Evolutionary conservation across 148 eudicot genomes (phyloP), one percentile per base, ranked within the genome.

Genomic region (Rhododendron ferrugineum): DNA sequence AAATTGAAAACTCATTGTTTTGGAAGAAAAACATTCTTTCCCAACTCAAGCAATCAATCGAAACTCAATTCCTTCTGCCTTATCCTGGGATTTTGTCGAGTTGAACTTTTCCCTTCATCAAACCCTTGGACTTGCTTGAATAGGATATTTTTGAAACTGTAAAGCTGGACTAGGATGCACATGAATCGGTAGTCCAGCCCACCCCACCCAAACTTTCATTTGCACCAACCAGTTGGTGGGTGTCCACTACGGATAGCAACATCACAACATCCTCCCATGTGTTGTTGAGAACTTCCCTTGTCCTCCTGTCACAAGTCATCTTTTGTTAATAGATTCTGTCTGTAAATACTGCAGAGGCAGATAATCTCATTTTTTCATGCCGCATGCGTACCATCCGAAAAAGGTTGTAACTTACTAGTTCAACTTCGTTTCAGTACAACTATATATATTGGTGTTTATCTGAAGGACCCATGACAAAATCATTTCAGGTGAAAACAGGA

Each of bases 151-250:
- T 40, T 40, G 8, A 40, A 40, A 40, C 44, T 40, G 44, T 40
- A 40, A 40, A 6, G 44, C 44, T 40, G 44, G 44, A 40, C 44
- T 40, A 40, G 44, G 44, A 40, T 40, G 44, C 44, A 40, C 44
- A 40, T 40, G 44, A 40, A 40, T 40, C 1, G 8, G 44, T 40
- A 40, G 44, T 40, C 44, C 44, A 40, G 8, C 44, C 44, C 44
- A 40, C 7, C 44, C 44, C 7, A 6, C 44, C 44, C 44, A 40
- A 40, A 46, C 32, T 46, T 70, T 42, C 5, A 26, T 46, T 68
- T 20, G 56, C 78, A 70, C 85, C 76, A 32, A 70, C 40, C 42
- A 49, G 77, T 64, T 83, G 58, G 85, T 83, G 62, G 60, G 22
- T 47, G 36, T 46, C 85, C 78, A 46, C 78, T 30, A 20, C 10